Evolutionary conservation across 1,284 basidiomycete genomes (phyloP).

Genomic region (Volvariella volvacea): DNA sequence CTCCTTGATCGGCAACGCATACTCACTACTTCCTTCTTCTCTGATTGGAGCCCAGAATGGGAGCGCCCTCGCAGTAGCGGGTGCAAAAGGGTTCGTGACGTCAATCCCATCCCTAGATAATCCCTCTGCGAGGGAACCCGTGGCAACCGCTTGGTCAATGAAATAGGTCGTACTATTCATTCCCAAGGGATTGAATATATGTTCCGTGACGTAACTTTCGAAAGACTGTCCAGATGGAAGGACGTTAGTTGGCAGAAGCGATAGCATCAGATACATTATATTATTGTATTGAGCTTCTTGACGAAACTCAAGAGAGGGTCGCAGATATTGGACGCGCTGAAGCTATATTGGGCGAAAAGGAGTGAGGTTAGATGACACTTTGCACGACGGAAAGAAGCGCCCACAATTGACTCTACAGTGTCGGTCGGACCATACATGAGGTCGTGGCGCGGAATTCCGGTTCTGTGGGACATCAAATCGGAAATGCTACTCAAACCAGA

Average conservation of each 20-base stretch:
- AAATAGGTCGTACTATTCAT: conserved; percentile 40
- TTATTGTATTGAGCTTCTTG: conserved; percentile 40
- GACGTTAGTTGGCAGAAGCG: conserved; percentile 26
- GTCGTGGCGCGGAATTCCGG: conserved; percentile 36
- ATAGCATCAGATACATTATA: conserved; percentile 34
- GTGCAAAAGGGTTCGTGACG: not conserved
- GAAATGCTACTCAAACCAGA: conserved; percentile 24
- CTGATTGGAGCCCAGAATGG: not conserved
- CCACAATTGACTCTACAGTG: conserved; percentile 14
- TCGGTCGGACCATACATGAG: conserved; percentile 18
- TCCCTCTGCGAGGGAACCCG: conserved; percentile 30
- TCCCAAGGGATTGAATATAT: conserved; percentile 34
- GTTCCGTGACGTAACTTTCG: conserved; percentile 30
- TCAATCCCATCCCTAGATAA: conserved; percentile 10
- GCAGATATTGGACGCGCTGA: conserved; percentile 27
- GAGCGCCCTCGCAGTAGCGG: not conserved
- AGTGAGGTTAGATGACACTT: no score
- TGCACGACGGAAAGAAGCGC: not conserved
- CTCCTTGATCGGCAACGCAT: not conserved
- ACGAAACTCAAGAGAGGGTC: conserved; percentile 32
- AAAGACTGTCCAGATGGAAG: conserved; percentile 25
- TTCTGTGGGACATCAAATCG: conserved; percentile 33
- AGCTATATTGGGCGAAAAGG: no score
- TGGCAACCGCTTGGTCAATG: conserved; percentile 25
- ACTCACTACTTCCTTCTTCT: not conserved